These are phyloP conservation scores for Pouteria glomerata DNA, from an alignment of 148 eudicot genomes.

Conservation along the genomic window DNA sequence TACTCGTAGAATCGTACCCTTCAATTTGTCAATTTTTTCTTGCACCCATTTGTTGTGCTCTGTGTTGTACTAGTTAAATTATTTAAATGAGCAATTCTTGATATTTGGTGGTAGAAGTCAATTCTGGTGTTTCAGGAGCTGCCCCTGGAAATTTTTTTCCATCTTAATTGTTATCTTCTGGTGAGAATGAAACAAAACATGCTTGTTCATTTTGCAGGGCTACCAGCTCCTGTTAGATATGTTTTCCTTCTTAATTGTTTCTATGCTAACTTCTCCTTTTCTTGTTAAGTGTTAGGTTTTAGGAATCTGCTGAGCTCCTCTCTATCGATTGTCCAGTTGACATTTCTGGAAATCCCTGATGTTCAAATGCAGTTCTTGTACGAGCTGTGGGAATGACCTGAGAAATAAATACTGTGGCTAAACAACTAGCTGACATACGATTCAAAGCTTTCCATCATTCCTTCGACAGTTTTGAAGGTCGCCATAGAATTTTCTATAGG, in stretches of 20 bases:
- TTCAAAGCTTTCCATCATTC: no score
- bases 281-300: background rate
- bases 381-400: no score
- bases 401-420: no score
- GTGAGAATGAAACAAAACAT: background rate
- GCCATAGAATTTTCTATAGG: no score
- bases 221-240: background rate
- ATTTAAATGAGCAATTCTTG: background rate
- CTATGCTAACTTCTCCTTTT: background rate
- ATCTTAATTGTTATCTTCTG: background rate
- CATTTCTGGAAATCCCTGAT: no score
- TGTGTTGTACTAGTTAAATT: background rate
- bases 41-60: constrained; percentile 3
- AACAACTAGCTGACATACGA: no score
- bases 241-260: background rate
- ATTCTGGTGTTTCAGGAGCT: background rate
- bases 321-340: no score
- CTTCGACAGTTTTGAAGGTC: no score
- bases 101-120: background rate
- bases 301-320: no score
- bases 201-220: background rate
- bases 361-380: no score
- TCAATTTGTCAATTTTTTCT: background rate
- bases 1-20: background rate
- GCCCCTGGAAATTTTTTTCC: background rate